Evolutionary conservation across 768 basidiomycete species (phyloP).

Genomic region (Rhodotorula sphaerocarpa): DNA sequence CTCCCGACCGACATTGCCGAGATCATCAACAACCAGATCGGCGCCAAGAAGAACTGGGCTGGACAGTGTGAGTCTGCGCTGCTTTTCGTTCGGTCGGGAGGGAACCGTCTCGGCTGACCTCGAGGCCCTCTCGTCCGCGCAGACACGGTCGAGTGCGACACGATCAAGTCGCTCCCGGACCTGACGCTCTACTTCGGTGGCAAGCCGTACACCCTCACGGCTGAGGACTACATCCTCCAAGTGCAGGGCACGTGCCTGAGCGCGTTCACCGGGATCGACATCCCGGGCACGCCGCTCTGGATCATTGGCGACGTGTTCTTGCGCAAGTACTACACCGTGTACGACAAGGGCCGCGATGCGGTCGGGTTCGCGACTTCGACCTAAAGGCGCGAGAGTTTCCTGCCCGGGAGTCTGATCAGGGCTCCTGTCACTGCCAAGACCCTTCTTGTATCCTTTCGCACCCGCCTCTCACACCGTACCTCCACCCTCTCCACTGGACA

Average conservation of each 20-base stretch:
- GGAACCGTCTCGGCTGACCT: background rate
- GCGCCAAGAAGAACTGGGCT: conserved; percentile 55
- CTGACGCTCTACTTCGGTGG: conserved; percentile 76
- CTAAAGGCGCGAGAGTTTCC: background rate
- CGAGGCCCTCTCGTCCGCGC: background rate
- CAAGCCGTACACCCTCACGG: conserved; percentile 56
- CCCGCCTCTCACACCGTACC: background rate
- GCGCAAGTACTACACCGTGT: conserved; percentile 59
- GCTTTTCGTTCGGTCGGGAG: background rate
- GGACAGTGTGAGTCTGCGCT: conserved; percentile 56
- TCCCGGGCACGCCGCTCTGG: conserved; percentile 51
- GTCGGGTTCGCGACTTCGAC: conserved; percentile 64
- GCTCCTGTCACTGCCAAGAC: background rate
- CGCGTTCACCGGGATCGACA: conserved; percentile 82
- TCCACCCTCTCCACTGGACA: background rate
- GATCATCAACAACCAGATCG: conserved; percentile 89
- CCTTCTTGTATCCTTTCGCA: background rate
- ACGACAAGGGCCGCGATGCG: conserved; percentile 49
- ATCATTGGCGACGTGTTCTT: conserved; percentile 68
- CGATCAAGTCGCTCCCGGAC: conserved; percentile 72
- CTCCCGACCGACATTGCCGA: conserved; percentile 90
- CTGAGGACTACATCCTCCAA: conserved; percentile 77
- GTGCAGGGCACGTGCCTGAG: conserved; percentile 89
- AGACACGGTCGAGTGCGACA: conserved; percentile 68
- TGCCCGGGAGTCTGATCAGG: too few relatives aligned